phyloP scores from a whole-genome alignment of 768 basidiomycete genomes.

The Cystofilobasidium capitatum region DNA sequence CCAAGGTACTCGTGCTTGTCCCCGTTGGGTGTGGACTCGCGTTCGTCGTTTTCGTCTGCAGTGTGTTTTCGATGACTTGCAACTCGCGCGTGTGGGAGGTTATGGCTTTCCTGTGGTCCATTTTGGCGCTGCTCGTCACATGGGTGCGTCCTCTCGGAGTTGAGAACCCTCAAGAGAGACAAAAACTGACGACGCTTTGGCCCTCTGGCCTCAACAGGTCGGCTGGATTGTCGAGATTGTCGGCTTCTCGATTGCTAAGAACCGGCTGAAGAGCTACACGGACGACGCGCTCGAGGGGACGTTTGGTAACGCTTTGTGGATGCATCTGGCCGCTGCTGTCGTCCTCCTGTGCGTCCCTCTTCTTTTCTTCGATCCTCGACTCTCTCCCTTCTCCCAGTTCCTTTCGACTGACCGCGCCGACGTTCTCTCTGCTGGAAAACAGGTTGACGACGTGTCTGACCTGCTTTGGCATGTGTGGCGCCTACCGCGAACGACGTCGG shows the following conservation, averaged over 20 bases:
- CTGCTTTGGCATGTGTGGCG: conserved; percentile 12
- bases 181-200: background rate
- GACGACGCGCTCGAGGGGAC: background rate
- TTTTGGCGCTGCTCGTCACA: background rate
- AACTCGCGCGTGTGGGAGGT: conserved; percentile 17
- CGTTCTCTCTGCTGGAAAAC: background rate
- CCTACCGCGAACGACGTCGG: conserved; percentile 6
- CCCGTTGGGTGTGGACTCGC: conserved; percentile 4
- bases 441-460: conserved; percentile 2
- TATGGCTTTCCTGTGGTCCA: conserved; percentile 4
- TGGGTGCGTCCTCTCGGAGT: background rate
- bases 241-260: conserved; percentile 5
- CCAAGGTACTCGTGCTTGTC: conserved; percentile 5
- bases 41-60: conserved; percentile 10
- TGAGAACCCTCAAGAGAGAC: background rate
- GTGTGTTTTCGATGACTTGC: conserved; percentile 2
- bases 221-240: conserved; percentile 16
- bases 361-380: background rate
- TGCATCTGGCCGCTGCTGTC: conserved; percentile 11
- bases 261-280: background rate
- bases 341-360: conserved; percentile 17
- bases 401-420: no score
- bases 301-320: conserved; percentile 15
- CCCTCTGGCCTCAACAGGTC: background rate
- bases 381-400: background rate